A percentile compares a stretch with the other conserved stretches of the same genome.
phyloP scores from a whole-genome alignment of 73 alveolate species.

The Uronychia setigera region DNA sequence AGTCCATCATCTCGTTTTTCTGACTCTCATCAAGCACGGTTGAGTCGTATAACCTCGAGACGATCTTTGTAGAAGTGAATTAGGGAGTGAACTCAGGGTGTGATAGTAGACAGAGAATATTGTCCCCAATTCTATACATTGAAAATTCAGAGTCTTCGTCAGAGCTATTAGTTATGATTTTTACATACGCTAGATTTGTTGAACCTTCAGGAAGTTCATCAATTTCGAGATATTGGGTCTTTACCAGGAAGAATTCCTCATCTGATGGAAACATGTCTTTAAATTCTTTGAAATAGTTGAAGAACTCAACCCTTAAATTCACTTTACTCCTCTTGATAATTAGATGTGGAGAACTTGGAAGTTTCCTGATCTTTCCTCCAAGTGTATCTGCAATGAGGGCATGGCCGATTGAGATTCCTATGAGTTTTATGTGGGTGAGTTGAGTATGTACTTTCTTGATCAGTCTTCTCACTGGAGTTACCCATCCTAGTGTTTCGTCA shows the following conservation, averaged over 20 bases:
- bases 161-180: neutral
- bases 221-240: neutral
- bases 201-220: neutral
- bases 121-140: neutral
- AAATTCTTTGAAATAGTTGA: neutral
- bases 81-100: conserved; percentile 7
- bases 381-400: neutral
- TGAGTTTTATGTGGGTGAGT: conserved; percentile 4
- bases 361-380: neutral
- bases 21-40: conserved; percentile 5
- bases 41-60: neutral
- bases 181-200: neutral
- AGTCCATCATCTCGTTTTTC: conserved; percentile 3
- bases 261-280: conserved; percentile 9
- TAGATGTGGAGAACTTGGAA: neutral
- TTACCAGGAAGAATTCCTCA: neutral
- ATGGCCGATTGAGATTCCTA: neutral
- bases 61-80: neutral
- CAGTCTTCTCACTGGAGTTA: neutral
- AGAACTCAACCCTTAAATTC: neutral
- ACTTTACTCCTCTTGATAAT: neutral
- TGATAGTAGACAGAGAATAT: neutral
- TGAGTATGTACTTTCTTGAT: neutral
- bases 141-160: neutral
- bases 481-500: neutral